A percentile compares a stretch with the other conserved stretches of the same genome.
Conservation (phyloP, 2,329 filamentous ascomycete species). For the Pestalotiopsis sp. region DNA sequence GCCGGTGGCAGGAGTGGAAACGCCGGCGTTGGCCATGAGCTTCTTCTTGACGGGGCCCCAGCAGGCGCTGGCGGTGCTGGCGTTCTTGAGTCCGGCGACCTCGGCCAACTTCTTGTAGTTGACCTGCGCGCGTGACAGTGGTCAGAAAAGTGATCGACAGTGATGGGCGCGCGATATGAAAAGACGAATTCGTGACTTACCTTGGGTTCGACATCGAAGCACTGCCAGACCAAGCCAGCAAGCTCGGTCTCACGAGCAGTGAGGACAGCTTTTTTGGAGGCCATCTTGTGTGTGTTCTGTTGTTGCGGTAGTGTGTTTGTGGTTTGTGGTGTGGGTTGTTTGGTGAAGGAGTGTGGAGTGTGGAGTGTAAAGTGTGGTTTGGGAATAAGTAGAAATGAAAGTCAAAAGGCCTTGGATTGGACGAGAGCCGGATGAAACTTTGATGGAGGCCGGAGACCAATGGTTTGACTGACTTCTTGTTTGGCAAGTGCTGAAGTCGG, state of each 20-base stretch:
- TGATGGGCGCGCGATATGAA: background rate
- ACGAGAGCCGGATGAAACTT: too few species aligned
- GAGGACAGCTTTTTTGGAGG: background rate
- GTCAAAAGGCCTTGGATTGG: background rate
- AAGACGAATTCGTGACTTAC: background rate
- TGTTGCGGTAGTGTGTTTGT: background rate
- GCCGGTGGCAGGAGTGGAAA: background rate
- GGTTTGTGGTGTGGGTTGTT: background rate
- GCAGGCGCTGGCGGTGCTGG: background rate
- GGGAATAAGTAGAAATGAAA: background rate
- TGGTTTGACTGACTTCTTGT: too few species aligned
- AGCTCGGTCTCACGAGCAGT: slow-evolving; percentile 10
- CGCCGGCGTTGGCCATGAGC: slow-evolving; percentile 4
- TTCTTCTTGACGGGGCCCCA: slow-evolving; percentile 12
- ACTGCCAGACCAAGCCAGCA: slow-evolving; percentile 7
- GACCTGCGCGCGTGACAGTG: background rate
- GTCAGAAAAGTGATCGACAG: background rate
- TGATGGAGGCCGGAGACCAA: too few species aligned
- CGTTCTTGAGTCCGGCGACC: slow-evolving; percentile 2
- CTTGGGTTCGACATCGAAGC: slow-evolving; percentile 11
- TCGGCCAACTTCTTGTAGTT: slow-evolving; percentile 5
- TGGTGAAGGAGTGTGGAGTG: background rate
- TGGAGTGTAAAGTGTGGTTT: background rate
- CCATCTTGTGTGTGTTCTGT: background rate
- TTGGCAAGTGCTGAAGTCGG: too few species aligned